phyloP scores from a whole-genome alignment of 2,329 filamentous ascomycete species.

The Paraphoma sp. region DNA sequence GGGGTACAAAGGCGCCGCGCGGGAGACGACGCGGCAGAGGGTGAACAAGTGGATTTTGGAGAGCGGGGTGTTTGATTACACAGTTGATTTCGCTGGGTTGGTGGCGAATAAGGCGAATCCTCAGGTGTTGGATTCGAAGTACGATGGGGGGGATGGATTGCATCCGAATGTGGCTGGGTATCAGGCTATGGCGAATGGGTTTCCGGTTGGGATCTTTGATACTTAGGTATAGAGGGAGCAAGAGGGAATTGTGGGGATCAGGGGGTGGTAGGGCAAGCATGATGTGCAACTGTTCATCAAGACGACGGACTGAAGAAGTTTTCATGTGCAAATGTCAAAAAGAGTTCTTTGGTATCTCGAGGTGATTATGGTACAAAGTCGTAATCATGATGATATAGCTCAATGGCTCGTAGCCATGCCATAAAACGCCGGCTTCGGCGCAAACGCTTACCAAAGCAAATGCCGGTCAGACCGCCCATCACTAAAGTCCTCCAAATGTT shows the following conservation, averaged over 20 bases:
- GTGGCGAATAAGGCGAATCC: slow-evolving; percentile 60
- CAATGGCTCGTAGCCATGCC: slow-evolving; percentile 1
- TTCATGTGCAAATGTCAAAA: background rate
- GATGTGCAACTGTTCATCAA: too few species aligned
- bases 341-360: slow-evolving; percentile 2
- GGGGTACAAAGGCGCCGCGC: slow-evolving; percentile 49
- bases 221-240: background rate
- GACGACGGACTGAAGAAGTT: too few species aligned
- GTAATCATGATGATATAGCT: slow-evolving; percentile 9
- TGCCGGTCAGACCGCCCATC: background rate
- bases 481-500: background rate
- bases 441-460: slow-evolving; percentile 3
- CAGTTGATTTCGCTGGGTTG: slow-evolving; percentile 67
- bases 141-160: slow-evolving; percentile 68
- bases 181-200: slow-evolving; percentile 63
- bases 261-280: too few species aligned
- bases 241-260: background rate
- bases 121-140: slow-evolving; percentile 56
- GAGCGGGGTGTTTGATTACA: slow-evolving; percentile 63
- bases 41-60: slow-evolving; percentile 68
- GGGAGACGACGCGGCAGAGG: slow-evolving; percentile 63
- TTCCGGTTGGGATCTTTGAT: slow-evolving; percentile 63
- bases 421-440: slow-evolving; percentile 2
- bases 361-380: slow-evolving; percentile 12
- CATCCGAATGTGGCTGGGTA: slow-evolving; percentile 68